Percentiles rank a stretch among this genome's conserved stretches.
Conservation (phyloP, 208 protist genomes). For the Crithidia fasciculata region DNA sequence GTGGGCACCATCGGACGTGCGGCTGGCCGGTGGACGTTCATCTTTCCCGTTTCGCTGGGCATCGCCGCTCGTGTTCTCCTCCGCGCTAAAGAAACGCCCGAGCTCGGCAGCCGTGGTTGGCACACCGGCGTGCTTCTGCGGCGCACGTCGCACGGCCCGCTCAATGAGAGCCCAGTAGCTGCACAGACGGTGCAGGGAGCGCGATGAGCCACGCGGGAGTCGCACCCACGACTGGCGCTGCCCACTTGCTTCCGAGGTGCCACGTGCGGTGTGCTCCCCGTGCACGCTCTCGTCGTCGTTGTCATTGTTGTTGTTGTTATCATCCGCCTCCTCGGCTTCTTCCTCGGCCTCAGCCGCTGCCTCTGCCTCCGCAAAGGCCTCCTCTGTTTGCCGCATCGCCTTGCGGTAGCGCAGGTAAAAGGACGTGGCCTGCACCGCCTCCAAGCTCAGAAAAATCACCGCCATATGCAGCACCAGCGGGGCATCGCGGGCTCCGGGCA, state of each 20-base stretch:
- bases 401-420: constrained; percentile 26
- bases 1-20: not conserved
- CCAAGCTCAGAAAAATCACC: constrained; percentile 16
- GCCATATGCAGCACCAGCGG: constrained; percentile 34
- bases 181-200: constrained; percentile 32
- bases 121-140: constrained; percentile 27
- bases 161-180: constrained; percentile 47
- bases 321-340: constrained; percentile 15
- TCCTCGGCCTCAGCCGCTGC: not conserved
- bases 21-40: not conserved
- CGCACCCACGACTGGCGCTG: constrained; percentile 1
- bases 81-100: constrained; percentile 17
- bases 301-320: not conserved
- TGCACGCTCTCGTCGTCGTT: not conserved
- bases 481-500: constrained; percentile 16
- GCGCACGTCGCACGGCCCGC: constrained; percentile 27
- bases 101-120: constrained; percentile 20
- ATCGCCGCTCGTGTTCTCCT: not conserved
- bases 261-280: not conserved
- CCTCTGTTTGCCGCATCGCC: constrained; percentile 8
- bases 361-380: constrained; percentile 4
- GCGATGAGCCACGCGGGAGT: constrained; percentile 25
- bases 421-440: constrained; percentile 21
- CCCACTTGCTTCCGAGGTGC: constrained; percentile 5
- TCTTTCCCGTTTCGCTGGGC: not conserved